Conservation (phyloP, 192 early-diverging fungal genomes). For the Coemansia aciculifera region DNA sequence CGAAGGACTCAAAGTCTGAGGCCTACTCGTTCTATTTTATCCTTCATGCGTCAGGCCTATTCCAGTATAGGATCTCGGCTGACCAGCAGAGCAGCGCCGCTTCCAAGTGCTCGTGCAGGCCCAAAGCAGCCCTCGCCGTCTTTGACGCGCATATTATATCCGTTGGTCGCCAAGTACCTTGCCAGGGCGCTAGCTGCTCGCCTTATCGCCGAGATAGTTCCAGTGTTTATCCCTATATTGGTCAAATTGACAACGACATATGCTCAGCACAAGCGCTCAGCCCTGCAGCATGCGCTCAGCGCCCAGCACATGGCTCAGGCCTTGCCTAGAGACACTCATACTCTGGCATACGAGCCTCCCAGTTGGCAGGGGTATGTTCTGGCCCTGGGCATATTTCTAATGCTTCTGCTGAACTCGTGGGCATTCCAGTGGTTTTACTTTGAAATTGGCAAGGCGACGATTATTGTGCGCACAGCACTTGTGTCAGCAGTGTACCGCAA, state of each 20-base stretch:
- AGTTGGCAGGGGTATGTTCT: constrained; percentile 54
- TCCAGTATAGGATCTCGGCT: neutral
- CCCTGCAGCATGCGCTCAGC: constrained; percentile 15
- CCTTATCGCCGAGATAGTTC: constrained; percentile 39
- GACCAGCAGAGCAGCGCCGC: neutral
- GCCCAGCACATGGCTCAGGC: neutral
- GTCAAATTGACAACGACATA: constrained; percentile 41
- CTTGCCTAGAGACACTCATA: neutral
- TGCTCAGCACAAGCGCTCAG: constrained; percentile 43
- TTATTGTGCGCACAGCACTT: constrained; percentile 51
- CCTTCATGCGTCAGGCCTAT: neutral
- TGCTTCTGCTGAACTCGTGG: constrained; percentile 48
- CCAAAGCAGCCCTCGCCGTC: constrained; percentile 13
- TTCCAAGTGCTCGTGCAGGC: neutral
- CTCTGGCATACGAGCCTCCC: constrained; percentile 16
- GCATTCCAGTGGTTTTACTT: constrained; percentile 56
- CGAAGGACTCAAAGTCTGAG: neutral
- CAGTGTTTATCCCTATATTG: constrained; percentile 44
- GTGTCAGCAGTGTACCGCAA: constrained; percentile 63
- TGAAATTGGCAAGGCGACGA: constrained; percentile 42
- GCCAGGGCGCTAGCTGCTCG: constrained; percentile 30
- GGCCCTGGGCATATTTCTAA: constrained; percentile 45
- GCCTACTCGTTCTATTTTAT: neutral
- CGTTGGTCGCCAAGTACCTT: constrained; percentile 27
- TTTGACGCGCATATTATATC: constrained; percentile 20